Evolutionary conservation across 1,284 basidiomycete genomes (phyloP), one percentile per base, ranked within the genome.

Genomic region (Puccinia coronata): DNA sequence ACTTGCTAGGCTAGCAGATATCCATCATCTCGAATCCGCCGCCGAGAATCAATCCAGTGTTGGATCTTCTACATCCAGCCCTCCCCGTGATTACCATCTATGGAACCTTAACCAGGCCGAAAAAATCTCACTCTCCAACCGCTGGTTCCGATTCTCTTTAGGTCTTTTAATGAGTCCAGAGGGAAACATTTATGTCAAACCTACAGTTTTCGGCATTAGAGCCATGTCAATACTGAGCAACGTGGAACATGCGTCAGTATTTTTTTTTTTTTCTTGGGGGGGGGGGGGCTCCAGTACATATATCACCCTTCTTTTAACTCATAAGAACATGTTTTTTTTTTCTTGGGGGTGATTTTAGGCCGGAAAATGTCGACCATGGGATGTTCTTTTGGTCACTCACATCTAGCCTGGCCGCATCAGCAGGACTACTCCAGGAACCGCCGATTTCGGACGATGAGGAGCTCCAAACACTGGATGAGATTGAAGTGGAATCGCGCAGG

Each of bases 351-450:
- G 16, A 39, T 53, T 36, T 0, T 49, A 80, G 78, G 72, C 69
- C 78, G 47, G 69, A 80, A 73, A 47, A 80, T 63, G 16, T 80
- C 9, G 78, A 80, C 39, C 69, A 80, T 63, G 78, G 78, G 34
- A 72, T 80, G 14, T 72, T 80, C 57, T 80, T 80, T 65, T 72
- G 69, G 69, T 51, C 53, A 43, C 23, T 73, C n/a, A 73, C 70
- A 11, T 47, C 47, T 20, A 63, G 36, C 57, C 34, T 73, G 23
- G 78, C 78, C 16, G 41, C 28, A 14, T 61, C 53, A 36, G 41
- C 43, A 23, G 78, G 78, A 31, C 53, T 80, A 43, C 41, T 80
- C 3, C 43, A 59, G 59, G 78, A 80, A 61, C 78, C 78, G 49
- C 70, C 78, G n/a, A 41, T 73, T 28, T 59, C 71, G 34, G 41